Base-by-base conservation (phyloP, 257 asterid genomes). In the Solanum peruvianum region DNA sequence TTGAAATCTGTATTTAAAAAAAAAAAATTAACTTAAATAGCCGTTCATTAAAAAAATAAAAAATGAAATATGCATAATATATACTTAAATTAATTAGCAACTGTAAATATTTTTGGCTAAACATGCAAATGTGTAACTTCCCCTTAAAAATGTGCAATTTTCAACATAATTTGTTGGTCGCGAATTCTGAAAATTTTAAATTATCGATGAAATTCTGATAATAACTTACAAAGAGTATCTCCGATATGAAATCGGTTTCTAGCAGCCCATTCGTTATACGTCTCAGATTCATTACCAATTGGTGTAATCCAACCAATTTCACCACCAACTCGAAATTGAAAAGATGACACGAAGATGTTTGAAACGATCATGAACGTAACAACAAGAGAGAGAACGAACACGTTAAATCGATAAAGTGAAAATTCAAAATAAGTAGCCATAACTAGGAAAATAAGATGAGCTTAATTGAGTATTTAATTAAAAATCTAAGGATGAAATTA, bases 241-340 rank as follows among this genome's bases (percentile, higher is more conserved):
- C 98, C 93, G 75, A 96, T 86, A 69, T 75, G 95, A 91, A 96
- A 94, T 16, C 98, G 82, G 89, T 91, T 92, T 85, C 80, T 89
- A 9, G 95, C 88, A 27, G 98, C 98, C 98, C 98, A 96, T 39
- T 94, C 91, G 39, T 94, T 94, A 44, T 96, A 96, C 0, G 96
- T 90, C 44, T 93, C 92, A 20, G 96, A 90, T 64, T 93, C 95
- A 14, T 92, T 89, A 11, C 91, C 93, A 14, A 93, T 92, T 0
- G 98, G 98, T 70, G 76, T 90, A 8, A 14, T 86, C 98, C 98
- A 96, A 18, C 93, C 94, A 20, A 12, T 87, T 37, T 86, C 88
- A 33, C 88, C 94, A 18, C 98, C 98, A 25, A 96, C 95, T 35
- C 90, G 83, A 23, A 91, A 94, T 87, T 89, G 94, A 80, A 87